Conservation (phyloP, 352 stramenopile genomes). For the Phytopythium mirpurense region DNA sequence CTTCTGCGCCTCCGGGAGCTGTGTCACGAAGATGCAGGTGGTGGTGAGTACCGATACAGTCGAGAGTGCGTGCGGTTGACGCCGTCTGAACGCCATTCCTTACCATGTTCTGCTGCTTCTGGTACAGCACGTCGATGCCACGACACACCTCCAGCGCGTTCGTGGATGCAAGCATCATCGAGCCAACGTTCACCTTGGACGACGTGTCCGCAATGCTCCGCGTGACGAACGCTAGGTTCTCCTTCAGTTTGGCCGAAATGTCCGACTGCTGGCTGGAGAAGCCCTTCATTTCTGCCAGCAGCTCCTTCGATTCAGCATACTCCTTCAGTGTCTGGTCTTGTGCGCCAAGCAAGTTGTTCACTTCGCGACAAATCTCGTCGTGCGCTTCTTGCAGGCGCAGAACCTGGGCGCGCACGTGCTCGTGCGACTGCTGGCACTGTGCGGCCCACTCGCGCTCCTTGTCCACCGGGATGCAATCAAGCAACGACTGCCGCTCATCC, state of each 20-base stretch:
- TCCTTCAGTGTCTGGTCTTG: slow-evolving; percentile 38
- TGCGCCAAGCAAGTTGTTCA: slow-evolving; percentile 37
- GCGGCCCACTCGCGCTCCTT: slow-evolving; percentile 72
- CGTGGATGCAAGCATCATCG: slow-evolving; percentile 76
- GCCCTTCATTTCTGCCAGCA: slow-evolving; percentile 48
- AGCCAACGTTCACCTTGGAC: slow-evolving; percentile 40
- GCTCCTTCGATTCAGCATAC: slow-evolving; percentile 33
- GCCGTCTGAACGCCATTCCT: slow-evolving; percentile 1
- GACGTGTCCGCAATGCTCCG: slow-evolving; percentile 66
- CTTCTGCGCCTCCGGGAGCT: slow-evolving; percentile 70
- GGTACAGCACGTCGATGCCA: slow-evolving; percentile 73
- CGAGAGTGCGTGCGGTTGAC: not conserved
- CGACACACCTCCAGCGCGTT: slow-evolving; percentile 78
- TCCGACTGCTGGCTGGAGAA: slow-evolving; percentile 36
- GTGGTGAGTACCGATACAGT: not conserved
- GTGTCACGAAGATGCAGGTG: not conserved
- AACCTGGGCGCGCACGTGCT: slow-evolving; percentile 57
- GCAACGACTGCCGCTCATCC: slow-evolving; percentile 55
- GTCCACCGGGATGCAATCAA: slow-evolving; percentile 78
- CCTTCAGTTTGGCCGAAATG: slow-evolving; percentile 60
- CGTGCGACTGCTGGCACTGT: slow-evolving; percentile 77
- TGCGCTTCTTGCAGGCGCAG: slow-evolving; percentile 56
- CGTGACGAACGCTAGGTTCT: slow-evolving; percentile 61
- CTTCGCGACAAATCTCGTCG: slow-evolving; percentile 64
- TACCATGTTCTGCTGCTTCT: slow-evolving; percentile 73